These are phyloP conservation scores for Ustilago bromivora DNA, from an alignment of 1,284 basidiomycete genomes.

Conservation along the genomic window DNA sequence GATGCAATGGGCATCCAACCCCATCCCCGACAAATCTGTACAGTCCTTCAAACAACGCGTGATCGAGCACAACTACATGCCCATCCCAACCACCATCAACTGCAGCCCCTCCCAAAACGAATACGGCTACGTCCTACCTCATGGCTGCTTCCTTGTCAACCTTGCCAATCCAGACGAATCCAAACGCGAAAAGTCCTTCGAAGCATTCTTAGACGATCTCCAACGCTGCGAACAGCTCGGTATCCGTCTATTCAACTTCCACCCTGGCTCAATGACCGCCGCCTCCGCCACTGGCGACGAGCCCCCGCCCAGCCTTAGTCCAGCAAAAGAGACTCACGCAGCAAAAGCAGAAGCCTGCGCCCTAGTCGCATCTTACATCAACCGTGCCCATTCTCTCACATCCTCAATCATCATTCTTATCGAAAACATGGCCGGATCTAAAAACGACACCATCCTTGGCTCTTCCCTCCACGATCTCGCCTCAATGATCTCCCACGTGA, in stretches of 20 bases:
- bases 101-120: neutral
- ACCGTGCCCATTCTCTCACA: slow-evolving; percentile 80
- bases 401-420: slow-evolving; percentile 77
- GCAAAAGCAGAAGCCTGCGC: slow-evolving; percentile 76
- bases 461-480: slow-evolving; percentile 78
- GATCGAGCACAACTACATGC: slow-evolving; percentile 22
- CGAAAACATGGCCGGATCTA: slow-evolving; percentile 83
- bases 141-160: slow-evolving; percentile 87
- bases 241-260: slow-evolving; percentile 83
- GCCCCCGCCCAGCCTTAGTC: slow-evolving; percentile 71
- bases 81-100: neutral
- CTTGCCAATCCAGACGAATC: slow-evolving; percentile 83
- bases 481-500: slow-evolving; percentile 77
- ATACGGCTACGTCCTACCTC: slow-evolving; percentile 76
- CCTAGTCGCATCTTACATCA: slow-evolving; percentile 80
- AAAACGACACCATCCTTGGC: slow-evolving; percentile 80
- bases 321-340: slow-evolving; percentile 70
- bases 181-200: slow-evolving; percentile 82
- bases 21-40: slow-evolving; percentile 74
- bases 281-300: slow-evolving; percentile 14
- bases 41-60: slow-evolving; percentile 43
- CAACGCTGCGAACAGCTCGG: slow-evolving; percentile 82
- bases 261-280: slow-evolving; percentile 72
- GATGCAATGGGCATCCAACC: slow-evolving; percentile 80
- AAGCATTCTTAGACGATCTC: slow-evolving; percentile 87